These are phyloP conservation scores for Diddensiella transvaalensis DNA, from an alignment of 805 yeast species.

Conservation along the genomic window DNA sequence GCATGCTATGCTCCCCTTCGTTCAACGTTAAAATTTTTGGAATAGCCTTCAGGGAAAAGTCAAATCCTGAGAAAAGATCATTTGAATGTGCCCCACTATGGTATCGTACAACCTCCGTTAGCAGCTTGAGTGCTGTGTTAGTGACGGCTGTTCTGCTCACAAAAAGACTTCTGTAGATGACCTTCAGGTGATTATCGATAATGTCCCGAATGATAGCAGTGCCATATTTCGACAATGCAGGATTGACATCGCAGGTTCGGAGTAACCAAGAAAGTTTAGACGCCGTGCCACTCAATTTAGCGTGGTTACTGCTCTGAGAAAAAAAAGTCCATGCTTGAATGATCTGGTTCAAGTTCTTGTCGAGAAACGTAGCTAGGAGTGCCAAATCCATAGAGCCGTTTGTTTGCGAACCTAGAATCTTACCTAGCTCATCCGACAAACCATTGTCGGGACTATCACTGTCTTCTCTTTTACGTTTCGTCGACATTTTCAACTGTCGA, in stretches of 20 bases:
- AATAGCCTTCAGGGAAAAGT: slow-evolving; percentile 57
- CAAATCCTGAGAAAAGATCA: slow-evolving; percentile 62
- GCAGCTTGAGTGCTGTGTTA: slow-evolving; percentile 56
- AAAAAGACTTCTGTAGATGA: slow-evolving; percentile 64
- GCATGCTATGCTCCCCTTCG: slow-evolving; percentile 43
- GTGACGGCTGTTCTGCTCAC: slow-evolving; percentile 55
- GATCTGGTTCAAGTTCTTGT: slow-evolving; percentile 38
- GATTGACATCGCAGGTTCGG: slow-evolving; percentile 40
- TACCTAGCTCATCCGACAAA: slow-evolving; percentile 2
- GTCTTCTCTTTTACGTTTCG: slow-evolving; percentile 17
- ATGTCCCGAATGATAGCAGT: slow-evolving; percentile 48
- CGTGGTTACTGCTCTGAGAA: slow-evolving; percentile 32
- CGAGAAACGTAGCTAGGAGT: slow-evolving; percentile 26
- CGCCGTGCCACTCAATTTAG: slow-evolving; percentile 31
- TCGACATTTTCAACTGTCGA: slow-evolving; percentile 8
- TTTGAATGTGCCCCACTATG: slow-evolving; percentile 50
- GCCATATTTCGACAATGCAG: slow-evolving; percentile 27
- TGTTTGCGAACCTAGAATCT: background rate
- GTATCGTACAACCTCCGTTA: slow-evolving; percentile 50
- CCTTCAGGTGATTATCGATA: slow-evolving; percentile 53
- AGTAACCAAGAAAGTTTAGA: slow-evolving; percentile 33
- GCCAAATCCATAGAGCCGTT: slow-evolving; percentile 5
- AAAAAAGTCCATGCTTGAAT: slow-evolving; percentile 48
- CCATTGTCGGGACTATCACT: slow-evolving; percentile 14
- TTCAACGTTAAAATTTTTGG: slow-evolving; percentile 54